Base-by-base conservation (phyloP, 805 yeast genomes). In the Zygoascus biomembranicola region DNA sequence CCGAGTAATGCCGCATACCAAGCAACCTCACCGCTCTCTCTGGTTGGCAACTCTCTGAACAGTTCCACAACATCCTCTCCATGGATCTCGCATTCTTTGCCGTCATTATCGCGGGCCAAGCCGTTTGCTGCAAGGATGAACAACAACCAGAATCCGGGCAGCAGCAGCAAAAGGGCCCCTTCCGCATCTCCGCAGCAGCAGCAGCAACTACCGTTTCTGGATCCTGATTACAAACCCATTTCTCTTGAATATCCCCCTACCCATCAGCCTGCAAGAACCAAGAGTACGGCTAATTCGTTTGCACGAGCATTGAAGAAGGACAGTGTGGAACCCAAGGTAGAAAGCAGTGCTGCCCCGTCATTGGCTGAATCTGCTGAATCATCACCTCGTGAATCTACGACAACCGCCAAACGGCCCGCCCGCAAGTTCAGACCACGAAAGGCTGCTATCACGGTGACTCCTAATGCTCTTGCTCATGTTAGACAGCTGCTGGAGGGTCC, bases 391-490 rank as follows among this genome's bases (percentile, higher is more conserved):
- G 32, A 66, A 23, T 53, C 66, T 32, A 49, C 63, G 18, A 26
- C 62, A 28, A 26, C 57, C 32, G 52, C 63, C 20, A 66, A 68
- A 52, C 71, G 69, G 64, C 73, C 74, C 52, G 69, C 66, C 50
- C 74, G 90, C 70, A 77, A 80, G 23, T 73, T 94, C 55, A 81
- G 82, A 64, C 97, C 98, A 5, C 78, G 95, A 59, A 94, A 88
- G 71, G 96, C 97, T 1, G 84, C 92, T 49, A 88, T 94, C 47
- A 79, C 95, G 4, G 74, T 94, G 51, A 77, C 92, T 0, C 81
- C 87, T 1, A 78, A 75, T 50, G 99, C 99, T 0, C 72, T 88
- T 1, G 66, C 68, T 4, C 98, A 94, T 69, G 71, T 94, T 55
- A 73, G 73, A 53, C 78, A 75, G 0, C 73, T 94, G 26, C 71